These are phyloP conservation scores for Naganishia sp. DNA, from an alignment of 1,284 basidiomycete genomes.

Conservation along the genomic window DNA sequence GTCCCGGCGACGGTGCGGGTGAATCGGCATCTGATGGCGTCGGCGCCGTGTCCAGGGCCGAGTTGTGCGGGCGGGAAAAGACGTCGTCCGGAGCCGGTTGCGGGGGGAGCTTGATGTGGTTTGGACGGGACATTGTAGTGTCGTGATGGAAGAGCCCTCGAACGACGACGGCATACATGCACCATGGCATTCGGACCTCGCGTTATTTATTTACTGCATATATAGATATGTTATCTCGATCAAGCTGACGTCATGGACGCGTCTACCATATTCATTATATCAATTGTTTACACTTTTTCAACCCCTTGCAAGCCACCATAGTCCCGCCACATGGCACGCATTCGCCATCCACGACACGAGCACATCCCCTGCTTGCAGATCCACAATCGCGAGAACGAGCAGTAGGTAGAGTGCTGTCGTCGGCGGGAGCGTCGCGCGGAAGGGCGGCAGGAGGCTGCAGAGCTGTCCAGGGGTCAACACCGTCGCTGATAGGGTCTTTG, in stretches of 20 bases:
- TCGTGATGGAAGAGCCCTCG: too few relatives aligned
- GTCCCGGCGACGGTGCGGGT: conserved; percentile 16
- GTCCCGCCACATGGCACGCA: background rate
- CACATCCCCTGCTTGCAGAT: conserved; percentile 18
- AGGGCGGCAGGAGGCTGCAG: conserved; percentile 12
- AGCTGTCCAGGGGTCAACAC: background rate
- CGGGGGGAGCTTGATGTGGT: conserved; percentile 28
- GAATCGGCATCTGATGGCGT: conserved; percentile 23
- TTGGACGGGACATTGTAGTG: conserved; percentile 1
- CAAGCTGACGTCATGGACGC: too few relatives aligned
- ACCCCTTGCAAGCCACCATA: conserved; percentile 2
- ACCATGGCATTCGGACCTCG: too few relatives aligned
- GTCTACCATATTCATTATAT: too few relatives aligned
- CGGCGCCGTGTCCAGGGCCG: conserved; percentile 24
- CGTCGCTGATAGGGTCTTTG: background rate
- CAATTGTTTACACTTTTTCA: conserved; percentile 2
- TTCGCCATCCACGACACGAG: background rate
- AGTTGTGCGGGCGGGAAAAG: conserved; percentile 22
- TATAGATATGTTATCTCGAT: too few relatives aligned
- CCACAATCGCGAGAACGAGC: conserved; percentile 9
- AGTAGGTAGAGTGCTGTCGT: conserved; percentile 1
- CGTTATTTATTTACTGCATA: too few relatives aligned
- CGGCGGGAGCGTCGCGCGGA: background rate
- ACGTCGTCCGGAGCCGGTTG: conserved; percentile 28
- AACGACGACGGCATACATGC: too few relatives aligned